Evolutionary conservation across 2,329 filamentous ascomycete genomes (phyloP).

Genomic region (Mollisia scopiformis): DNA sequence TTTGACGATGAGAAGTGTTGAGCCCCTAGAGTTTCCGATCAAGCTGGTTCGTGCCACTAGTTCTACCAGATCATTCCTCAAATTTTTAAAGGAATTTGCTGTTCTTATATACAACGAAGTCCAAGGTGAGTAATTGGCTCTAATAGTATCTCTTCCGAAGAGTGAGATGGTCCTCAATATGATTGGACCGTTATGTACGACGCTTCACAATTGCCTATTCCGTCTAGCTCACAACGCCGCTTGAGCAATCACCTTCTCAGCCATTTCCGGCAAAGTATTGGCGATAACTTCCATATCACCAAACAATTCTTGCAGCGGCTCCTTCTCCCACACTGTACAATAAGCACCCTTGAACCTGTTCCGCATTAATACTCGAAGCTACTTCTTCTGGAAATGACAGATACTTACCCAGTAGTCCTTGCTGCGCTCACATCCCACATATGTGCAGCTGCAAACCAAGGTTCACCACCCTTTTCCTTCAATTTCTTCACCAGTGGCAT

Average conservation of each 20-base stretch:
- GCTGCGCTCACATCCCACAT: constrained; percentile 62
- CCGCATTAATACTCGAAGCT: not conserved
- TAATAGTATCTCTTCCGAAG: not conserved
- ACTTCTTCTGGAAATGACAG: not conserved
- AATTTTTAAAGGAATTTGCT: too few relatives aligned
- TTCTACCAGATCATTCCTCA: too few relatives aligned
- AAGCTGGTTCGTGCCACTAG: too few relatives aligned
- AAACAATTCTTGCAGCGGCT: constrained; percentile 53
- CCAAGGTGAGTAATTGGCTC: too few relatives aligned
- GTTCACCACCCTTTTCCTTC: constrained; percentile 39
- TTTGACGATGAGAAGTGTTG: too few relatives aligned
- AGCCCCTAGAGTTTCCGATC: too few relatives aligned
- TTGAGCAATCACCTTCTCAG: constrained; percentile 40
- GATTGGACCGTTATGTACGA: not conserved
- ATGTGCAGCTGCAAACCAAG: constrained; percentile 62
- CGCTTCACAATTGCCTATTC: not conserved
- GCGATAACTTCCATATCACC: constrained; percentile 52
- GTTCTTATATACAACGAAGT: too few relatives aligned
- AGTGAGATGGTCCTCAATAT: not conserved
- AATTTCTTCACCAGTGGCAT: constrained; percentile 46
- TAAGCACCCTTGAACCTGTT: constrained; percentile 53
- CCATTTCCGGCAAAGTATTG: constrained; percentile 51
- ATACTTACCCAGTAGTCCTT: constrained; percentile 41
- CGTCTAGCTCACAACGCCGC: not conserved
- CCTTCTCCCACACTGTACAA: constrained; percentile 54